Evolutionary conservation across 345 rosid genomes (phyloP), one percentile per base, ranked within the genome.

Genomic region (Ceriops zippeliana): DNA sequence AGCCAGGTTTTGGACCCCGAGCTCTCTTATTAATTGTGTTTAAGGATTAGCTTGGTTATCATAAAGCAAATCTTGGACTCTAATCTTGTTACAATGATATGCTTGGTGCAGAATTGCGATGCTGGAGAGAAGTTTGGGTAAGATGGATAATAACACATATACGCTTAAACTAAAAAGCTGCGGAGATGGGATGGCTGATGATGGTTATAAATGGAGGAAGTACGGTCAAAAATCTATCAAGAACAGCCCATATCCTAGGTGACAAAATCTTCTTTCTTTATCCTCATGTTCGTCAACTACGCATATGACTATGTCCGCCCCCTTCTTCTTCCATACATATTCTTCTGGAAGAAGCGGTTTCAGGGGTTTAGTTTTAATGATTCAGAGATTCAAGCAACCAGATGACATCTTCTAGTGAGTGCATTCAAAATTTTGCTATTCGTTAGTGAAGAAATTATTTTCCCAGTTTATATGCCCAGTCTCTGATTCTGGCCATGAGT

Each of bases 181-280:
- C 53, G 80, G 77, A 59, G 83, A 81, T 72, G 88, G 85, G 49
- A 76, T 83, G 86, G 79, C 79, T 63, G 90, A 87, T 75, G 98
- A 93, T 78, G 98, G 97, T 20, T 93, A 90, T 67, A 90, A 87
- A 80, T 93, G 98, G 98, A 85, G 98, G 76, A 93, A 93, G 59
- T 93, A 93, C 67, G 98, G 98, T 6, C 98, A 89, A 32, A 93
- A 93, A 78, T 81, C 90, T 61, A 93, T 93, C 69, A 93, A 93
- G 82, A 86, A 86, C 70, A 93, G 86, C 79, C 92, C 93, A 24
- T 81, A 86, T 79, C 98, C 97, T 27, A 86, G 98, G 97, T 91
- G 74, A 26, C 17, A 42, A 17, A 42, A 42, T 11, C 49, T 11
- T 42, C 49, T 15, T 11, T 42, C 49, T 11, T 27, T 9, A 10